Evolutionary conservation across 2,329 filamentous ascomycete species (phyloP).

Genomic region (Aureobasidium sp.): DNA sequence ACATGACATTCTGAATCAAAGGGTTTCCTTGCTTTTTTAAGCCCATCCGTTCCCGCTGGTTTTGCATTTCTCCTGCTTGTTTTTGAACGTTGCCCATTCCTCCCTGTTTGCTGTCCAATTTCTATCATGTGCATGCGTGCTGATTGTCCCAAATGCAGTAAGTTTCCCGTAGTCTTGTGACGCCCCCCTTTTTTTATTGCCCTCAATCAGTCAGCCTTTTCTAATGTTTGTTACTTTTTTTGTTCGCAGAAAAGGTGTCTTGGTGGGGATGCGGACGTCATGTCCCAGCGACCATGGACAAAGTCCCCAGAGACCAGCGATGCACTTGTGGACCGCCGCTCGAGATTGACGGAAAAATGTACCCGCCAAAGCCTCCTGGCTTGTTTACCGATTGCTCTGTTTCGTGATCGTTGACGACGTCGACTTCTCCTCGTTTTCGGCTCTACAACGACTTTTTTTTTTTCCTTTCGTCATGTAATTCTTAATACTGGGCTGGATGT

Average conservation of each 20-base stretch:
- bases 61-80: neutral
- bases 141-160: slow-evolving; percentile 37
- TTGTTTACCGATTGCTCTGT: slow-evolving; percentile 5
- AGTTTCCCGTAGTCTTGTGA: too few relatives aligned
- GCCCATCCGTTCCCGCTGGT: neutral
- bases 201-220: too few relatives aligned
- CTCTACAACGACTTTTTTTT: neutral
- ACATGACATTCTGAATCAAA: neutral
- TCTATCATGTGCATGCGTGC: slow-evolving; percentile 21
- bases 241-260: slow-evolving; percentile 4
- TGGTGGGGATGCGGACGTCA: slow-evolving; percentile 33
- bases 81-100: neutral
- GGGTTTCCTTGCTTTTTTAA: slow-evolving; percentile 10
- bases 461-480: neutral
- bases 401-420: neutral
- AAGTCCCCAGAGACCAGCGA: slow-evolving; percentile 48
- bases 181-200: too few relatives aligned
- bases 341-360: slow-evolving; percentile 50
- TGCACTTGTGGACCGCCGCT: slow-evolving; percentile 57
- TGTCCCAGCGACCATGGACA: slow-evolving; percentile 54
- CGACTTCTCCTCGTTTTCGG: neutral
- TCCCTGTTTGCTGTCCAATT: neutral
- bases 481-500: neutral
- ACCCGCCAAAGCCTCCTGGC: slow-evolving; percentile 45
- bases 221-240: too few relatives aligned